These are phyloP conservation scores for Colletotrichum lupini DNA, from an alignment of 2,329 filamentous ascomycete genomes.

Conservation along the genomic window DNA sequence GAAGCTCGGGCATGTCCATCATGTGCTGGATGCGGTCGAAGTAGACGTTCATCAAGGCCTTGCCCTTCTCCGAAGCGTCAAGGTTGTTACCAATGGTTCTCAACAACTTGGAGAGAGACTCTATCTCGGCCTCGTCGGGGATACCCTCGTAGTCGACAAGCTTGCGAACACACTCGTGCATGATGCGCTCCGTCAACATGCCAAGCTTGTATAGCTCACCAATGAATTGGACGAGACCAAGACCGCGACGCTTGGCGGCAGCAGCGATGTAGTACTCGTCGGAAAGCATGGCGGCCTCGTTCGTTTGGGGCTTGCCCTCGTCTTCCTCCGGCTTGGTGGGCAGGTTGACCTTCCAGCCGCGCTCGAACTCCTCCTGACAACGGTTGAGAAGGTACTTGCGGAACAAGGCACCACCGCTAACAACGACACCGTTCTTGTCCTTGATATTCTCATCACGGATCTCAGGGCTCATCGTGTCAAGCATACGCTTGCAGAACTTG, in stretches of 20 bases:
- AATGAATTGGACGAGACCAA: conserved; percentile 98
- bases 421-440: conserved; percentile 88
- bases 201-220: conserved; percentile 98
- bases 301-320: conserved; percentile 56
- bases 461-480: conserved; percentile 92
- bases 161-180: conserved; percentile 99
- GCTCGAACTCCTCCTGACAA: conserved; percentile 98
- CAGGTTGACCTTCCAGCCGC: conserved; percentile 92
- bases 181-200: conserved; percentile 99
- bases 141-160: conserved; percentile 94
- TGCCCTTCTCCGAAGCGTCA: conserved; percentile 84
- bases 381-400: conserved; percentile 98
- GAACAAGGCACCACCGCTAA: conserved; percentile 94
- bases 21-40: conserved; percentile 89
- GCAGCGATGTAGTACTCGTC: conserved; percentile 97
- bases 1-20: conserved; percentile 81
- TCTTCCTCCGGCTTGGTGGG: conserved; percentile 78
- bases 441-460: conserved; percentile 96
- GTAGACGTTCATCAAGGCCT: conserved; percentile 90
- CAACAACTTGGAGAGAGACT: conserved; percentile 93
- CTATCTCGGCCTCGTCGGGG: conserved; percentile 95
- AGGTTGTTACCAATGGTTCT: conserved; percentile 91
- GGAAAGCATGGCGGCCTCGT: conserved; percentile 85
- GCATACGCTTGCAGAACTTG: conserved; percentile 97
- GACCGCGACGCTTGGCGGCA: conserved; percentile 93